Evolutionary conservation across 2,329 filamentous ascomycete species (phyloP).

Genomic region (Cryphonectria carpinicola): DNA sequence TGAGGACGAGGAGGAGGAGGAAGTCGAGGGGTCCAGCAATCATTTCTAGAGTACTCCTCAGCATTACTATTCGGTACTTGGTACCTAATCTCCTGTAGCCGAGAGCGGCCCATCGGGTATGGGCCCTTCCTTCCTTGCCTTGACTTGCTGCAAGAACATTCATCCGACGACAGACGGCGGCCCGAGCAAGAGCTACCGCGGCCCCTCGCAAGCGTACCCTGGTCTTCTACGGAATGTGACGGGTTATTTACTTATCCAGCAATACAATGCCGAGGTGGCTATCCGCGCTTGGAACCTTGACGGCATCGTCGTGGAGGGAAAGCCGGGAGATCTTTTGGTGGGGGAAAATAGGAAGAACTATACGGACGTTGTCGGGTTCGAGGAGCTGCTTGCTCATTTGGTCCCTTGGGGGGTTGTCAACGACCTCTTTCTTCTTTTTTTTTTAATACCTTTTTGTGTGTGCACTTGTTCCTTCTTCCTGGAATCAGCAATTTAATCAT

Average conservation of each 20-base stretch:
- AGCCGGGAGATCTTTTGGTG: slow-evolving; percentile 2
- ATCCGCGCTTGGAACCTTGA: slow-evolving; percentile 17
- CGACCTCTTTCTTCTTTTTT: neutral
- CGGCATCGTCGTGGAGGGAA: slow-evolving; percentile 7
- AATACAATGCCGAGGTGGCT: slow-evolving; percentile 21
- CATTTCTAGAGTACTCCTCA: too few relatives aligned
- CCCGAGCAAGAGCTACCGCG: neutral
- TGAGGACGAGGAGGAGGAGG: neutral
- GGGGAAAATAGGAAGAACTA: slow-evolving; percentile 8
- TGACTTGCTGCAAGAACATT: slow-evolving; percentile 20
- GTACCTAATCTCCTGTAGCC: neutral
- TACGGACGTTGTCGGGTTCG: slow-evolving; percentile 11
- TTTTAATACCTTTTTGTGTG: neutral
- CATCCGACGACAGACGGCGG: slow-evolving; percentile 19
- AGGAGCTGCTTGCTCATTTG: neutral
- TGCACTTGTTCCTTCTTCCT: neutral
- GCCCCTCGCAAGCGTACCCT: neutral
- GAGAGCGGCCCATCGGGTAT: neutral
- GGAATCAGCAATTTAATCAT: neutral
- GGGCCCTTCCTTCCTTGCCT: neutral
- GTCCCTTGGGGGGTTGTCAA: too few relatives aligned
- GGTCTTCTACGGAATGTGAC: slow-evolving; percentile 17
- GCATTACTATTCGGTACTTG: too few relatives aligned
- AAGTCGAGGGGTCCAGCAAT: too few relatives aligned
- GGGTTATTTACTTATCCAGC: slow-evolving; percentile 25